A percentile compares a stretch with the other conserved stretches of the same genome.
These are phyloP conservation scores for Penicillium bialowiezense DNA, from an alignment of 495 filamentous ascomycete genomes.

Conservation along the genomic window DNA sequence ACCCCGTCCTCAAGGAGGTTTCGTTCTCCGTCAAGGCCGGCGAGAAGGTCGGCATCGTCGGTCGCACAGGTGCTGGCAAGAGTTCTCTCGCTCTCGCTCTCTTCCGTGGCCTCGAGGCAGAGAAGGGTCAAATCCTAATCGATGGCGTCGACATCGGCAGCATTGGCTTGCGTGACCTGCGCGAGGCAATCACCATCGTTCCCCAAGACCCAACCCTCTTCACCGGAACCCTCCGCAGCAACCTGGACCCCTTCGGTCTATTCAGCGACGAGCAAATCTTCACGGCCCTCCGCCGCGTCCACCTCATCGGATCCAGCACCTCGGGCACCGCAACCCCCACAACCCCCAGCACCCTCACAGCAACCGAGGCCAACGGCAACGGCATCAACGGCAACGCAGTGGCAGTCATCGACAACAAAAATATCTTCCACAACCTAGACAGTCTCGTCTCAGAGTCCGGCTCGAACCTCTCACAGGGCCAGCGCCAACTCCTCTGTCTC, in stretches of 20 bases:
- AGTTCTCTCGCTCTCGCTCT: slow-evolving; percentile 92
- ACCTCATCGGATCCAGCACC: slow-evolving; percentile 69
- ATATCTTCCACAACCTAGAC: slow-evolving; percentile 86
- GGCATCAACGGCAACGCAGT: slow-evolving; percentile 36
- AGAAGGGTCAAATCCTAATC: slow-evolving; percentile 83
- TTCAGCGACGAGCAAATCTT: slow-evolving; percentile 95
- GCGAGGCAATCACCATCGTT: slow-evolving; percentile 94
- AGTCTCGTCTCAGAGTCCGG: slow-evolving; percentile 88
- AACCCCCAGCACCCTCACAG: slow-evolving; percentile 32
- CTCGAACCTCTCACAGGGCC: slow-evolving; percentile 94
- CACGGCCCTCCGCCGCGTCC: slow-evolving; percentile 81
- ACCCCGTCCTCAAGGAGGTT: slow-evolving; percentile 77
- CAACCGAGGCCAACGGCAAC: slow-evolving; percentile 24
- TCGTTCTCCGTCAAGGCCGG: slow-evolving; percentile 81
- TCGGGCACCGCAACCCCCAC: slow-evolving; percentile 43
- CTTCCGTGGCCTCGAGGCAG: slow-evolving; percentile 96
- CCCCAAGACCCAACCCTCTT: slow-evolving; percentile 98
- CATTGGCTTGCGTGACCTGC: slow-evolving; percentile 88
- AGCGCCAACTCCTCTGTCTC: slow-evolving; percentile 91
- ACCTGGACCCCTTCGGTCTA: slow-evolving; percentile 89
- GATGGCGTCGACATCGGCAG: slow-evolving; percentile 84
- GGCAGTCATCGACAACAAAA: slow-evolving; percentile 69
- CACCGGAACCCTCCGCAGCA: slow-evolving; percentile 89
- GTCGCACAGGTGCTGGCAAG: slow-evolving; percentile 94
- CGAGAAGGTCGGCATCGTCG: slow-evolving; percentile 96